Conservation (phyloP, 75 land plant species). For the Isoetes taiwanensis region DNA sequence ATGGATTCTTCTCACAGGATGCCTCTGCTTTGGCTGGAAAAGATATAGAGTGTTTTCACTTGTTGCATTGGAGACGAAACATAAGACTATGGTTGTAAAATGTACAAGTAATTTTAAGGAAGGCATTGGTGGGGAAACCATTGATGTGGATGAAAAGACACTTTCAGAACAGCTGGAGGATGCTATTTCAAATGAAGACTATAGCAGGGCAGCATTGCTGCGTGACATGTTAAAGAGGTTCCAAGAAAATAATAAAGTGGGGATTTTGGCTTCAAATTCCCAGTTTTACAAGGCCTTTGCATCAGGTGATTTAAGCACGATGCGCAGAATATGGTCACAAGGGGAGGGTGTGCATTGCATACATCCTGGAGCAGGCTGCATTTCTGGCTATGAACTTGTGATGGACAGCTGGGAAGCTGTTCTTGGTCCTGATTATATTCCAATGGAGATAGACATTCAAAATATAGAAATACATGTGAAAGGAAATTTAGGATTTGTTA, state of each 20-base stretch:
- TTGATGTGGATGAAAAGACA: constrained; percentile 34
- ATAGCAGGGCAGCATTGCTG: constrained; percentile 50
- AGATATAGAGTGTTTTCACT: no score
- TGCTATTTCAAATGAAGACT: constrained; percentile 61
- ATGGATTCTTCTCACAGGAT: no score
- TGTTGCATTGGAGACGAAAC: no score
- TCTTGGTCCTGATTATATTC: constrained; percentile 47
- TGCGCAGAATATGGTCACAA: constrained; percentile 55
- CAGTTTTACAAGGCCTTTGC: constrained; percentile 60
- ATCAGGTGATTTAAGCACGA: constrained; percentile 48
- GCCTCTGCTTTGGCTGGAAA: no score
- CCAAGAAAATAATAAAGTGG: constrained; percentile 48
- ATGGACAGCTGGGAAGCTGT: constrained; percentile 71
- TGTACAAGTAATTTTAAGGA: no score
- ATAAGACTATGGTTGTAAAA: no score
- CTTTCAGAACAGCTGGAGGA: constrained; percentile 34
- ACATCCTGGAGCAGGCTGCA: constrained; percentile 68
- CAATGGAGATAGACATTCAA: constrained; percentile 50
- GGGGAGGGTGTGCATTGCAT: constrained; percentile 55
- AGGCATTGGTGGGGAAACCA: constrained; percentile 29
- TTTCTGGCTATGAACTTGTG: constrained; percentile 61
- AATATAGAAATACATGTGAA: constrained; percentile 50
- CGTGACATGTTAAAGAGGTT: constrained; percentile 44
- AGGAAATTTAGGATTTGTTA: constrained; percentile 63
- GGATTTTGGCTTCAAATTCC: constrained; percentile 43